Evolutionary conservation across 108 stramenopile genomes (phyloP).

Genomic region (Skeletonema menzelii): DNA sequence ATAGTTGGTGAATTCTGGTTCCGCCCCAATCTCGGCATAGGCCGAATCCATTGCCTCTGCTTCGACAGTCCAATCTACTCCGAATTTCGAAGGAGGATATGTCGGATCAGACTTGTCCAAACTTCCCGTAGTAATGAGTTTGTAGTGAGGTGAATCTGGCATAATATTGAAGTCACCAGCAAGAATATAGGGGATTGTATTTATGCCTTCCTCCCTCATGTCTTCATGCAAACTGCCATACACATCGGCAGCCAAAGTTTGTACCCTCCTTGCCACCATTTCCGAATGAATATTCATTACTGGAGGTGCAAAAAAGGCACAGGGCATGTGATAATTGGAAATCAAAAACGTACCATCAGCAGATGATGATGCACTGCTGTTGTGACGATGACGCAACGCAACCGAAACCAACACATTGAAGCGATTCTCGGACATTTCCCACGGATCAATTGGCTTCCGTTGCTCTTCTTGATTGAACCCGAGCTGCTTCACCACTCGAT

Average conservation of each 20-base stretch:
- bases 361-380: neutral
- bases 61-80: constrained; percentile 62
- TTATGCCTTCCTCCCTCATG: neutral
- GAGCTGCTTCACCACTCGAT: constrained; percentile 12
- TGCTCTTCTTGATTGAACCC: neutral
- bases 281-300: constrained; percentile 88
- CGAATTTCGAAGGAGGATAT: constrained; percentile 62
- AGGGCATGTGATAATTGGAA: constrained; percentile 98
- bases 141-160: constrained; percentile 82
- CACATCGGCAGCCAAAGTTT: constrained; percentile 38
- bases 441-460: constrained; percentile 55
- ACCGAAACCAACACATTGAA: constrained; percentile 73
- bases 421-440: constrained; percentile 73
- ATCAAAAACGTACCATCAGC: constrained; percentile 59
- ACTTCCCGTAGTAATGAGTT: constrained; percentile 84
- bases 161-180: constrained; percentile 94
- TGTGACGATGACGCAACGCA: constrained; percentile 38
- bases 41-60: constrained; percentile 65
- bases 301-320: constrained; percentile 83
- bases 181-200: constrained; percentile 61
- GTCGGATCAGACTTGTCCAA: constrained; percentile 53
- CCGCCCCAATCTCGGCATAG: constrained; percentile 57
- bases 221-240: constrained; percentile 11
- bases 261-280: constrained; percentile 58
- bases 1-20: constrained; percentile 93